Conservation (phyloP, 2,329 filamentous ascomycete species). For the Sarocladium brachiariae region DNA sequence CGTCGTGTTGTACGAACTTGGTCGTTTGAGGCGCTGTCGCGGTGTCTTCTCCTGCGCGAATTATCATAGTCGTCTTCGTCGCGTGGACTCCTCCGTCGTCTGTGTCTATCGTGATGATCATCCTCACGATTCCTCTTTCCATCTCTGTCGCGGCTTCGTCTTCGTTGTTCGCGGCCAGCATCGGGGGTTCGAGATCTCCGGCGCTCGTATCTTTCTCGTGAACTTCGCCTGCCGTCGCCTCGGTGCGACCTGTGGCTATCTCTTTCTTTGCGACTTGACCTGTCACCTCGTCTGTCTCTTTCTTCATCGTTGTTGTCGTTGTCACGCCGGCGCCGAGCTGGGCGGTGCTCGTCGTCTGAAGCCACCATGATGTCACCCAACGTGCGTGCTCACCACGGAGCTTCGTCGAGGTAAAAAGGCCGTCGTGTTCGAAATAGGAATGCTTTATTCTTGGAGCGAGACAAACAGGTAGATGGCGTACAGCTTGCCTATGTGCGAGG, state of each 20-base stretch:
- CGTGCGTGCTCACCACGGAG: not conserved
- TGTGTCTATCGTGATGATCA: constrained; percentile 18
- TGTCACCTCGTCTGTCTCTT: constrained; percentile 15
- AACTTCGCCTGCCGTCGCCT: constrained; percentile 19
- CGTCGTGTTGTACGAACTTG: constrained; percentile 18
- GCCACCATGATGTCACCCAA: constrained; percentile 20
- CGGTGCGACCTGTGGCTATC: constrained; percentile 19
- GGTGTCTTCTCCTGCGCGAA: constrained; percentile 12
- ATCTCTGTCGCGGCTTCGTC: constrained; percentile 22
- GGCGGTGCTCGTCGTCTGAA: constrained; percentile 18
- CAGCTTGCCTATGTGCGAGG: not conserved
- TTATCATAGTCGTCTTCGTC: constrained; percentile 19
- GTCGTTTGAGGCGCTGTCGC: constrained; percentile 11
- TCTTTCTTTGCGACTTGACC: constrained; percentile 15
- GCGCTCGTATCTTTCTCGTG: constrained; percentile 22
- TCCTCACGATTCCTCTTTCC: constrained; percentile 15
- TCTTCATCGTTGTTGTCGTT: constrained; percentile 15
- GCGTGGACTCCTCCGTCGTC: constrained; percentile 25
- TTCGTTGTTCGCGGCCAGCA: constrained; percentile 16
- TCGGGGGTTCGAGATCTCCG: constrained; percentile 27
- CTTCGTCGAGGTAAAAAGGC: too few species aligned
- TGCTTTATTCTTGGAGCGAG: not conserved
- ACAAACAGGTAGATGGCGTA: not conserved
- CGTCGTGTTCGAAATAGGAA: not conserved
- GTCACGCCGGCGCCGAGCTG: constrained; percentile 13